phyloP scores from a whole-genome alignment of 495 filamentous ascomycete species.

The Penicillium daleae region DNA sequence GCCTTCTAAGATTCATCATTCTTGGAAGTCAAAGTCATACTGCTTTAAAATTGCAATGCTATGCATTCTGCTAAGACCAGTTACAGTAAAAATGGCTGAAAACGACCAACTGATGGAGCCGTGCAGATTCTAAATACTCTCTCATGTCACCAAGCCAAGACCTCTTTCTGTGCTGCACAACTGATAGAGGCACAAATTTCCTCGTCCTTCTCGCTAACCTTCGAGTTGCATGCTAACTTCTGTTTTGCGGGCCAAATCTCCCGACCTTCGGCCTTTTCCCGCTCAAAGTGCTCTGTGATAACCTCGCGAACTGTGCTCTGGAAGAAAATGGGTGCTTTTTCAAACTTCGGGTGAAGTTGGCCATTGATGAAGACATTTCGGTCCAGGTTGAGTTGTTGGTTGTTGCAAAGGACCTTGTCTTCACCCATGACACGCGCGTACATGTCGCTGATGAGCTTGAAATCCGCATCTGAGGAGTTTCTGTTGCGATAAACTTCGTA shows the following conservation, averaged over 20 bases:
- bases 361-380: constrained; percentile 52
- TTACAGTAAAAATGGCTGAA: background rate
- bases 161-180: constrained; percentile 31
- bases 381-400: constrained; percentile 53
- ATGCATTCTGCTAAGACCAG: background rate
- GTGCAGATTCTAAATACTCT: background rate
- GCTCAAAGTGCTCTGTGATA: constrained; percentile 43
- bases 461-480: constrained; percentile 43
- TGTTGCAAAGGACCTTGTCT: constrained; percentile 52
- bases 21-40: too few species aligned
- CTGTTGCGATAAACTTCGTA: constrained; percentile 56
- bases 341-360: constrained; percentile 52
- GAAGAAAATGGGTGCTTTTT: constrained; percentile 54
- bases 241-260: constrained; percentile 51
- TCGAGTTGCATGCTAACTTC: constrained; percentile 24
- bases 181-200: constrained; percentile 28
- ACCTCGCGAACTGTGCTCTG: constrained; percentile 48
- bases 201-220: constrained; percentile 36
- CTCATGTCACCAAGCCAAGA: constrained; percentile 34
- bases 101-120: background rate
- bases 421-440: constrained; percentile 50
- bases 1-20: too few species aligned
- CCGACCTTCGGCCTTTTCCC: constrained; percentile 39
- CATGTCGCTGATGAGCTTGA: constrained; percentile 44
- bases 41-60: background rate